Evolutionary conservation across 805 yeast species (phyloP).

Genomic region (Teunomyces kruisii): DNA sequence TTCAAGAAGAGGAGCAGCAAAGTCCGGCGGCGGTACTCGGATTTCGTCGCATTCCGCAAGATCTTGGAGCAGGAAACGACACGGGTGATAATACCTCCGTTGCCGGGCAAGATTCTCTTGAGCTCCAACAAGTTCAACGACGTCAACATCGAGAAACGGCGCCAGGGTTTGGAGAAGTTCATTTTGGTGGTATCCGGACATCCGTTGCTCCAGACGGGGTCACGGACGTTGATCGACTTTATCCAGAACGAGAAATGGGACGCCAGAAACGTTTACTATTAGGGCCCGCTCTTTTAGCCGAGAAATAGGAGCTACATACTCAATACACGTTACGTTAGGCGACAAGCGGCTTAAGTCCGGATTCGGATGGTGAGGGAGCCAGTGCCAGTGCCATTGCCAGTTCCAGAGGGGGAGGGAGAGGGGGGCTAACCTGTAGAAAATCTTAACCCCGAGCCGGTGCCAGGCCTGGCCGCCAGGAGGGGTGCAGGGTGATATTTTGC

Average conservation of each 20-base stretch:
- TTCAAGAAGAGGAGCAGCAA: conserved; percentile 62
- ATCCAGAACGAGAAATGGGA: conserved; percentile 87
- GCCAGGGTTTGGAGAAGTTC: conserved; percentile 82
- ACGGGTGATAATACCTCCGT: conserved; percentile 77
- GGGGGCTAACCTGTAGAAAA: no score
- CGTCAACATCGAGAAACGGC: conserved; percentile 77
- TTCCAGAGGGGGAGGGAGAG: no score
- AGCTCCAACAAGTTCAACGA: conserved; percentile 73
- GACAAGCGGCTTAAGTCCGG: background rate
- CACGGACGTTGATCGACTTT: conserved; percentile 74
- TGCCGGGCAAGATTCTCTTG: conserved; percentile 84
- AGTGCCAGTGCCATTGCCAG: no score
- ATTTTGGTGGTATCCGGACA: conserved; percentile 82
- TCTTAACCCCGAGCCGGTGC: no score
- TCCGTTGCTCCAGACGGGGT: conserved; percentile 86
- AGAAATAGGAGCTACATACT: background rate
- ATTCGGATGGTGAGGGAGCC: no score
- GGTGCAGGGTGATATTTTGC: no score
- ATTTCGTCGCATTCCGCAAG: conserved; percentile 78
- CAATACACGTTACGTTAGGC: no score
- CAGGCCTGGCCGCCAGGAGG: no score
- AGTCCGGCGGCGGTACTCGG: conserved; percentile 86
- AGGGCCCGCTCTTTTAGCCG: background rate
- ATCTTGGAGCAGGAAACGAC: conserved; percentile 74
- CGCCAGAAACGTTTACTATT: conserved; percentile 18